phyloP scores from a whole-genome alignment of 78 protist species.

The Dictyostelium citrinum region DNA sequence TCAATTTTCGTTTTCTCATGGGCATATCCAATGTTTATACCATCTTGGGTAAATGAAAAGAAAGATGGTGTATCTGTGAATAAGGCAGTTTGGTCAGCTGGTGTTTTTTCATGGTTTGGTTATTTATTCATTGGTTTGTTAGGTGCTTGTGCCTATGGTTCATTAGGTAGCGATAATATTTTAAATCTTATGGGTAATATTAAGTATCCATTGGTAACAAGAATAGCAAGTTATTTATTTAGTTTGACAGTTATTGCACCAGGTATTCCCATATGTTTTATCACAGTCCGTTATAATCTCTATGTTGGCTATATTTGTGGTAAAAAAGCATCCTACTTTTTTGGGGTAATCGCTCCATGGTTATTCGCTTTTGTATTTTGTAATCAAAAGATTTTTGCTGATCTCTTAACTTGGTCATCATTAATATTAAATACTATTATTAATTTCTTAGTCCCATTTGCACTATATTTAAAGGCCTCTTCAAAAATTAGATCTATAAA shows the following conservation, averaged over 20 bases:
- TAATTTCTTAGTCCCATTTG: slow-evolving; percentile 34
- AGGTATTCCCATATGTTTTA: slow-evolving; percentile 53
- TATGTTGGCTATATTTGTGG: slow-evolving; percentile 60
- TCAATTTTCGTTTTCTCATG: slow-evolving; percentile 53
- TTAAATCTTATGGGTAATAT: slow-evolving; percentile 25
- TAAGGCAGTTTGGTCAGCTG: slow-evolving; percentile 23
- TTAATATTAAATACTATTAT: slow-evolving; percentile 6
- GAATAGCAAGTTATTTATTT: slow-evolving; percentile 23
- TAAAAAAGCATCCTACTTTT: slow-evolving; percentile 32
- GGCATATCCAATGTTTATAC: slow-evolving; percentile 72
- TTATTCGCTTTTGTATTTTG: slow-evolving; percentile 28
- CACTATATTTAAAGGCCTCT: slow-evolving; percentile 27
- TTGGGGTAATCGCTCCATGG: slow-evolving; percentile 68
- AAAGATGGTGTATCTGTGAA: slow-evolving; percentile 3
- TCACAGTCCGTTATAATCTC: slow-evolving; percentile 35
- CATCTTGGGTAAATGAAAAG: slow-evolving; percentile 43
- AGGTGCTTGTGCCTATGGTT: slow-evolving; percentile 18
- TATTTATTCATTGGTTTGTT: slow-evolving; percentile 16
- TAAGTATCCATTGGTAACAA: neutral
- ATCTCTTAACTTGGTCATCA: slow-evolving; percentile 38
- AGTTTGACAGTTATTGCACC: slow-evolving; percentile 46
- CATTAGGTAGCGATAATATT: slow-evolving; percentile 27
- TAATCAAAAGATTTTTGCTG: slow-evolving; percentile 34
- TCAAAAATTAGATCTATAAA: neutral
- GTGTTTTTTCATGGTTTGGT: slow-evolving; percentile 52